Evolutionary conservation across 441 rosid species (phyloP), one percentile per base, ranked within the genome.

Genomic region (Eutrema salsugineum): DNA sequence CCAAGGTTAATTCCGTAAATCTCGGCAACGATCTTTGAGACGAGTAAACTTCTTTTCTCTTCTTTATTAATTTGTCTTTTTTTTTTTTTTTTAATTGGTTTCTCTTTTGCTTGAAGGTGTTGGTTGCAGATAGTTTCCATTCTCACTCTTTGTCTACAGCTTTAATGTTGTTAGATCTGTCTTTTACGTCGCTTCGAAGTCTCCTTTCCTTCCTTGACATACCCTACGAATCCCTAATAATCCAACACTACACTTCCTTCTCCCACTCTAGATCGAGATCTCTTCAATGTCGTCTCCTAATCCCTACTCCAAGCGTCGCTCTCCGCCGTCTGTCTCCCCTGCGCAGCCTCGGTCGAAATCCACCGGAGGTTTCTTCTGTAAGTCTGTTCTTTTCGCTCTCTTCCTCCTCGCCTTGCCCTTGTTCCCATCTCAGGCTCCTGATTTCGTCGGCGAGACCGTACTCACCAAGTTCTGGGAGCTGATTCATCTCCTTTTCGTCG

Each of bases 341-440:
- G 24, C 73, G 1, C 70, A 70, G 43, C 36, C 57, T 35, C 69
- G 59, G 11, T 19, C 68, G 10, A 70, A 64, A 57, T 11, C 72
- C 19, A 38, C 38, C 10, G 61, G 68, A 27, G 82, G 62, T 11
- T 54, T 80, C 62, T 69, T 89, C 44, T 66, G 83, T 82, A 91
- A 88, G 85, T 85, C 72, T 70, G 27, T 89, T 24, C 8, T 87
- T 5, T 66, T 87, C 47, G 74, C 76, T 42, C 39, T 88, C 43
- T 82, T 88, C 78, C 86, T 93, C 68, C 20, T 91, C 60, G 88
- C 89, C 33, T 79, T 91, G 57, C 90, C 93, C 1, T 32, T 89
- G 19, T 89, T 93, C 68, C 93, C 97, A 65, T 86, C 97, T 0
- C 87, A 83, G 58, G 86, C 93, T 78, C 96, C 96, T 19, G 86